These are phyloP conservation scores for Blastobotrys terrestris DNA, from an alignment of 805 yeast species.

Conservation along the genomic window DNA sequence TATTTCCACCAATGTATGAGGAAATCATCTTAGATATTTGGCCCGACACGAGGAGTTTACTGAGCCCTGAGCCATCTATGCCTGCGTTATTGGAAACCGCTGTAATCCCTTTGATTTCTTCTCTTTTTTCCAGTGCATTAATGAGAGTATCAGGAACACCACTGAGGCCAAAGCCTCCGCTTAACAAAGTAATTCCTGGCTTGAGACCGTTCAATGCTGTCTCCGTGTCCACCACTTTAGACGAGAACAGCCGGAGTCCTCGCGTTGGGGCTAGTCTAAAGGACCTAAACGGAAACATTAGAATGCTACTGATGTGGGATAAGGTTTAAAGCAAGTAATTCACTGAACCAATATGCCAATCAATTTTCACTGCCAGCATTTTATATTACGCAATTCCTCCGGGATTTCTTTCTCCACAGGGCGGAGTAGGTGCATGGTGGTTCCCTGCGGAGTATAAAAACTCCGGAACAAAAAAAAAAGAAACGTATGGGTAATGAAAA, in stretches of 20 bases:
- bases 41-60: slow-evolving; percentile 35
- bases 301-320: no score
- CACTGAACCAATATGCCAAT: no score
- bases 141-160: slow-evolving; percentile 44
- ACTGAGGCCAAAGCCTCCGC: slow-evolving; percentile 47
- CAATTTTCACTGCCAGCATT: no score
- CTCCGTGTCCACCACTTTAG: slow-evolving; percentile 13
- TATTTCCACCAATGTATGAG: slow-evolving; percentile 43
- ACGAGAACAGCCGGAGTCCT: slow-evolving; percentile 11
- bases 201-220: slow-evolving; percentile 31
- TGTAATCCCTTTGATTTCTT: slow-evolving; percentile 35
- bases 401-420: no score
- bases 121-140: slow-evolving; percentile 32
- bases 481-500: no score
- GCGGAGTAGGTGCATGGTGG: no score
- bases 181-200: slow-evolving; percentile 32
- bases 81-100: slow-evolving; percentile 45
- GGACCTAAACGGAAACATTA: no score
- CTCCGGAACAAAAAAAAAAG: no score
- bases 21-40: slow-evolving; percentile 41
- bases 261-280: slow-evolving; percentile 42
- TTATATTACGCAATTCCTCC: no score
- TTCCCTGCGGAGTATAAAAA: no score
- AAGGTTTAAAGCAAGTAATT: no score
- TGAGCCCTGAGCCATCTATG: slow-evolving; percentile 39